A percentile compares a stretch with the other conserved stretches of the same genome.
phyloP scores from a whole-genome alignment of 1,284 basidiomycete genomes.

The Schizophyllum amplum region DNA sequence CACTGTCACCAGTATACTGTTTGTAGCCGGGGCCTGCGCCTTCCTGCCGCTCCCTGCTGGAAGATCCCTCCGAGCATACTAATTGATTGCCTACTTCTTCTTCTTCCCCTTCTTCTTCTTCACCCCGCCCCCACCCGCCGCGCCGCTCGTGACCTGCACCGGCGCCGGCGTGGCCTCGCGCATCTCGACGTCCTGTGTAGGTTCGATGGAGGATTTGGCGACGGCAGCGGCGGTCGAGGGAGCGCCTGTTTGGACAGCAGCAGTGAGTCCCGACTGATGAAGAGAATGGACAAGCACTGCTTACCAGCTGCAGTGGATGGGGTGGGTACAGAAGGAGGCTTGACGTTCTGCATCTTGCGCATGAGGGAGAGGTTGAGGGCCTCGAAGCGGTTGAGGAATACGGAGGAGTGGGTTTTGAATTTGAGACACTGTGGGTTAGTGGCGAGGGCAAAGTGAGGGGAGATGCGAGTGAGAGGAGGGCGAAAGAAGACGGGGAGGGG shows the following conservation, averaged over 20 bases:
- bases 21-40: too few species aligned
- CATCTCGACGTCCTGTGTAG: neutral
- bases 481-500: neutral
- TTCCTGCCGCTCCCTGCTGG: too few species aligned
- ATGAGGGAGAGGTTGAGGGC: constrained; percentile 77
- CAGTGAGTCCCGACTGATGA: too few species aligned
- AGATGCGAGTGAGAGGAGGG: neutral
- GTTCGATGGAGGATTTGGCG: too few species aligned
- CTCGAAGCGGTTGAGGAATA: constrained; percentile 94
- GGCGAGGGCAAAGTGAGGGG: neutral
- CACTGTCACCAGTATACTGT: too few species aligned
- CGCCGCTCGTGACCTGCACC: neutral
- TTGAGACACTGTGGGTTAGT: constrained; percentile 67
- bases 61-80: too few species aligned
- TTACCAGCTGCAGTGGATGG: constrained; percentile 15
- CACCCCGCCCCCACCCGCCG: neutral
- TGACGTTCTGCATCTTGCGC: constrained; percentile 70
- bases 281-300: too few species aligned
- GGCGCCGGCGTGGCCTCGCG: neutral
- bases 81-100: neutral
- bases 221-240: too few species aligned
- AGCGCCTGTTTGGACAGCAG: too few species aligned
- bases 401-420: constrained; percentile 88
- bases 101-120: neutral
- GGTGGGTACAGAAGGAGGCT: constrained; percentile 18